phyloP scores from a whole-genome alignment of 768 basidiomycete species.

The Auriscalpium orientale region DNA sequence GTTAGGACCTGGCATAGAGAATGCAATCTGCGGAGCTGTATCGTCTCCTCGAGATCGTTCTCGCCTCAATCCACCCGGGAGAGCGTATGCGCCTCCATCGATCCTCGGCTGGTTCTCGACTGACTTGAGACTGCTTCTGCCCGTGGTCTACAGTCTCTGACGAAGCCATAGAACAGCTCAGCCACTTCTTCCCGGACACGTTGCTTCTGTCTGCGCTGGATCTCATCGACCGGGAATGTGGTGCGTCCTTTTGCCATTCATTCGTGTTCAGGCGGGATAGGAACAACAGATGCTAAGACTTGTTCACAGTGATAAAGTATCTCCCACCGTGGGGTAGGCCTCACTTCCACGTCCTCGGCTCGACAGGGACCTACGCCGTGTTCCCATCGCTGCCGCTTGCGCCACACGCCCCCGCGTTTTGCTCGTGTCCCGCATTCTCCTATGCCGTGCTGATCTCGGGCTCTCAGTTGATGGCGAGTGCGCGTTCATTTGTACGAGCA shows the following conservation, averaged over 20 bases:
- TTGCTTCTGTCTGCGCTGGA: conserved; percentile 67
- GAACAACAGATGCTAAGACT: neutral
- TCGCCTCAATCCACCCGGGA: conserved; percentile 22
- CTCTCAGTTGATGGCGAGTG: conserved; percentile 55
- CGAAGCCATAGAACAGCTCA: conserved; percentile 47
- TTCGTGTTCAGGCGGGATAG: too few species aligned
- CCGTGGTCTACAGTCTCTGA: conserved; percentile 33
- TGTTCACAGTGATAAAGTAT: conserved; percentile 50
- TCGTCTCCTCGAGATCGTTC: conserved; percentile 10
- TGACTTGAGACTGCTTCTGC: conserved; percentile 17
- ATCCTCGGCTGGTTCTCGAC: neutral
- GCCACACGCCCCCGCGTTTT: conserved; percentile 40
- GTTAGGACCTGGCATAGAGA: too few species aligned
- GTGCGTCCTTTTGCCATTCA: conserved; percentile 28
- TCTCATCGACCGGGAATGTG: conserved; percentile 63
- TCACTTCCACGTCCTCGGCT: conserved; percentile 63
- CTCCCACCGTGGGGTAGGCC: conserved; percentile 46
- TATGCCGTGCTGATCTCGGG: conserved; percentile 53
- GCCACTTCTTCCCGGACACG: conserved; percentile 52
- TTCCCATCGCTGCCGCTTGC: conserved; percentile 37
- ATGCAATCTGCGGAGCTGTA: conserved; percentile 3
- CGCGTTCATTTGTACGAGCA: neutral
- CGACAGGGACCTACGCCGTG: conserved; percentile 55
- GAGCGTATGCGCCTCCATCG: conserved; percentile 19
- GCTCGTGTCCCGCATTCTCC: conserved; percentile 69